Conservation (phyloP, 2,329 filamentous ascomycete species). For the Cadophora sp. region DNA sequence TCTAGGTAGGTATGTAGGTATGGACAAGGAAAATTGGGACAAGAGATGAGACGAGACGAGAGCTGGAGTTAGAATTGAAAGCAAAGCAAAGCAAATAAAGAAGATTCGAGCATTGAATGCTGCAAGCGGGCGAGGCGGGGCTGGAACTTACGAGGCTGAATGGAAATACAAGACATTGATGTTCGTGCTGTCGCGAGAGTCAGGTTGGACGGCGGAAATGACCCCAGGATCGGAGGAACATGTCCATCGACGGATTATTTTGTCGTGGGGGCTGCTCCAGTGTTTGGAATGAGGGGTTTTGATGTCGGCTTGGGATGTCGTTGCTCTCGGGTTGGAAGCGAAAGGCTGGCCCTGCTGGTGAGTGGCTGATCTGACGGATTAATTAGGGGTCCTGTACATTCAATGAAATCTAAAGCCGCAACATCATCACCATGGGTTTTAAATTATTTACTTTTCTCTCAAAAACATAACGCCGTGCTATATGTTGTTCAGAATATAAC, state of each 20-base stretch:
- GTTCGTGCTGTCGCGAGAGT: background rate
- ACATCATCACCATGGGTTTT: too few species aligned
- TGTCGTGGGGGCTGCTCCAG: background rate
- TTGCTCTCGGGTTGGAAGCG: background rate
- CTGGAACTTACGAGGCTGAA: slow-evolving; percentile 31
- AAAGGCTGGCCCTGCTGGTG: background rate
- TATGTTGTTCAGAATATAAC: too few species aligned
- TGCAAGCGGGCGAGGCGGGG: slow-evolving; percentile 18
- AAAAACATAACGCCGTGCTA: too few species aligned
- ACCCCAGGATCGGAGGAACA: background rate
- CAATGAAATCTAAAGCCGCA: too few species aligned
- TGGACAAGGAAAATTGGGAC: background rate
- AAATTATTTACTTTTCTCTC: too few species aligned
- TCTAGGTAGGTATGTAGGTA: background rate
- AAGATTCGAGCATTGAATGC: background rate
- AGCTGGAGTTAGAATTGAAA: background rate
- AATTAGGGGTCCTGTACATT: too few species aligned
- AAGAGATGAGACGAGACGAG: background rate
- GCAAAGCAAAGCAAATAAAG: slow-evolving; percentile 11
- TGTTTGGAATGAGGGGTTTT: background rate
- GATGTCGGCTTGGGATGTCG: background rate
- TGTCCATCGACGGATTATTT: background rate
- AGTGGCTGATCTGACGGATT: too few species aligned
- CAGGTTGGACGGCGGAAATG: background rate
- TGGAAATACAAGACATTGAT: slow-evolving; percentile 1